Evolutionary conservation across 768 basidiomycete species (phyloP), one percentile per base, ranked within the genome.

Genomic region (Grammothele lineata): DNA sequence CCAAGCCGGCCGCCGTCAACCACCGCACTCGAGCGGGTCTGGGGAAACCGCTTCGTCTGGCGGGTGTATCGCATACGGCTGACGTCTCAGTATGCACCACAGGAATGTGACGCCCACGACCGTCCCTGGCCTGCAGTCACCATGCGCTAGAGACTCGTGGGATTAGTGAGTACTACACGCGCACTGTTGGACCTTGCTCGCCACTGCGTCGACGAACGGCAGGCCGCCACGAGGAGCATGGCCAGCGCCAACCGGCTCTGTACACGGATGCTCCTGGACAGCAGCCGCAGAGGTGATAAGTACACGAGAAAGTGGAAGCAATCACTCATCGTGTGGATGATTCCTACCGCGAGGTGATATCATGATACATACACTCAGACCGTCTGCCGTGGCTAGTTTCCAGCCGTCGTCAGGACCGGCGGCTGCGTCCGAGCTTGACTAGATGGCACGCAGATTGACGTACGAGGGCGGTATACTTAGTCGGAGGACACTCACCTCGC

Each of bases 121-220:
- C 65, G 95, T 89, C 19, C 90, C 91, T 81, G 97, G 1, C 90
- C 67, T 65, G 85, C 87, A 35, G 79, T 87, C 5, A 89, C 75
- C 59, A 77, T 80, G 72, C 98, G 97, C 19, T 96, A 95, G 30
- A 98, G 92, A 30, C 54, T 45, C 95, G 98, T 98, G 22, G 90
- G 87, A 33, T n/a, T n/a, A 98, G 94, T 6, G 96, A 93, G 40
- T 93, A 92, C 64, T 86, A 85, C 48, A 91, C 70, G 23, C 96
- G 80, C 65, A 98, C n/a, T n/a, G n/a, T n/a, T n/a, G 73, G 56
- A 88, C 89, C 71, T 98, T 95, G 68, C 92, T 94, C 53, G 97
- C 86, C 47, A 92, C 82, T 1, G 96, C 95, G 58, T 81, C 80
- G 34, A 96, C 74, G 64, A 97, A 99, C 17, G 85, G 78, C 91